A percentile compares a stretch with the other conserved stretches of the same genome.
phyloP scores from a whole-genome alignment of 2,329 filamentous ascomycete genomes.

The Phialocephala sp. region DNA sequence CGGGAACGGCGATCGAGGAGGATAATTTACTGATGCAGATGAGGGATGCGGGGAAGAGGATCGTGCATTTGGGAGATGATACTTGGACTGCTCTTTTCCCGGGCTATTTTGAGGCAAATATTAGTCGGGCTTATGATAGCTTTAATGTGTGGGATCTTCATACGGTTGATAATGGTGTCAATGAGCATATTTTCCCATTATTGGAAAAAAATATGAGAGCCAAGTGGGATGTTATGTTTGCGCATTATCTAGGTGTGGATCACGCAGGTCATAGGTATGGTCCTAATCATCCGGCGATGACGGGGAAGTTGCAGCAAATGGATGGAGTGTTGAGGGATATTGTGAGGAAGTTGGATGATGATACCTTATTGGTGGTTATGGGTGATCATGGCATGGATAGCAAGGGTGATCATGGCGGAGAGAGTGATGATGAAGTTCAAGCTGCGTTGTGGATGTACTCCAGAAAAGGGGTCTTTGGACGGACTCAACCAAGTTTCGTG shows the following conservation, averaged over 20 bases:
- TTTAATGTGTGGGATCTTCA: constrained; percentile 99
- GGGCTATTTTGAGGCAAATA: constrained; percentile 85
- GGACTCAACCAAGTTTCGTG: constrained; percentile 64
- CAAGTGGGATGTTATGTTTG: constrained; percentile 94
- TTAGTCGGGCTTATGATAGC: constrained; percentile 90
- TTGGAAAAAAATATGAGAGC: constrained; percentile 66
- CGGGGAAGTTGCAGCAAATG: constrained; percentile 90
- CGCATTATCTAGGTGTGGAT: constrained; percentile 93
- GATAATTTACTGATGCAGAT: constrained; percentile 77
- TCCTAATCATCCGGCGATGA: constrained; percentile 91
- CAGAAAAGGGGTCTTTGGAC: constrained; percentile 82
- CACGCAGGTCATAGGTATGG: constrained; percentile 97
- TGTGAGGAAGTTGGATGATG: constrained; percentile 75
- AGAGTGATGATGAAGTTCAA: constrained; percentile 94
- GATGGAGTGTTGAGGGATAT: constrained; percentile 77
- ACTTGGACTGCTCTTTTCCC: constrained; percentile 96
- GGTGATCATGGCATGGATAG: constrained; percentile 99
- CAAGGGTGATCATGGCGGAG: constrained; percentile 97
- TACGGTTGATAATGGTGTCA: constrained; percentile 94
- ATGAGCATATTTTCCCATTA: constrained; percentile 86
- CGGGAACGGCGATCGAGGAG: constrained; percentile 93
- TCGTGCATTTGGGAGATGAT: constrained; percentile 96
- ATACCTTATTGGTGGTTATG: constrained; percentile 92
- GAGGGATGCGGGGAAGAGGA: constrained; percentile 68
- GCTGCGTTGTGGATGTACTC: constrained; percentile 99